Evolutionary conservation across 768 basidiomycete species (phyloP), one percentile per base, ranked within the genome.

Genomic region (Phaeotremella fagi): DNA sequence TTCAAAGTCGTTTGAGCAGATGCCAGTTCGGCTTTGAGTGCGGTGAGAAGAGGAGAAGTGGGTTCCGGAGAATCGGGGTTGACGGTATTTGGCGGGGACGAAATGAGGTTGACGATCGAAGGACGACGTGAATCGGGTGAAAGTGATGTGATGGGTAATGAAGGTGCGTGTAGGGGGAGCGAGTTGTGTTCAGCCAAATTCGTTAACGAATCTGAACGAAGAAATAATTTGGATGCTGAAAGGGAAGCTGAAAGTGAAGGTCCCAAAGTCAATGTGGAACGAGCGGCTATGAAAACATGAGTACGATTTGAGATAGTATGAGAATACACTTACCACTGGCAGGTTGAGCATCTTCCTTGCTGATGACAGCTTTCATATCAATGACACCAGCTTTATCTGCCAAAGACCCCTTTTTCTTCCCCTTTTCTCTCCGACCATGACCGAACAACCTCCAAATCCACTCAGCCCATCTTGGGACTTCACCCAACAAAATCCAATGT

Each of bases 11-110:
- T 51, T 61, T 72, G 70, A 24, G 70, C 63, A 15, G 63, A 48
- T 23, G 63, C 37, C n/a, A 74, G 54, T 16, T 68, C 63, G 27
- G 64, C 43, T 38, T 61, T 64, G 46, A 74, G 59, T 5, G 63
- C 59, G 45, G 58, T 52, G 9, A 74, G 41, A 24, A 64, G 41
- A 31, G 72, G 70, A 12, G 70, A 68, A 38, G 56, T 37, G 22
- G 38, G 38, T 41, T 41, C 38, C 25, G 54, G 54, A 12, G 43
- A 50, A 11, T 60, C 61, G 22, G 55, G 52, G 48, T 61, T 48
- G 16, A 37, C 14, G 23, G 64, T 15, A 27, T 41, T 33, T 16
- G 52, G 46, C 15, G 63, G 51, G 25, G 52, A 37, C 28, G 61
- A 31, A 20, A 62, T 45, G 22, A 62, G 59, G 23, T 60, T 62